phyloP scores from a whole-genome alignment of 306 rosid species.

The Acmispon strigosus region DNA sequence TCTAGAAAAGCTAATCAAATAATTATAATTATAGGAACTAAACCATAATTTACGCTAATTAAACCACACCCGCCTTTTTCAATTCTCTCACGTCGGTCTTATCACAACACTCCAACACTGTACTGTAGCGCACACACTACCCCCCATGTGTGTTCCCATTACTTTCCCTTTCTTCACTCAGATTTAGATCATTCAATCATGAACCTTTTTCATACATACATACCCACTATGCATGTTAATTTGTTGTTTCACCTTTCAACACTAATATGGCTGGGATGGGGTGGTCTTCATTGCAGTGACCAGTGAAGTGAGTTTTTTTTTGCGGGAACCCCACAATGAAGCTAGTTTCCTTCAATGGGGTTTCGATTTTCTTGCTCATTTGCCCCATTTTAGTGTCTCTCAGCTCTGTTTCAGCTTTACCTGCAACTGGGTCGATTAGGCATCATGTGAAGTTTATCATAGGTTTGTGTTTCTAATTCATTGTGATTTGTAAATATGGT shows the following conservation, averaged over 20 bases:
- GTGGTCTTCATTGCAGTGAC: constrained; percentile 2
- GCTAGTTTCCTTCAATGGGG: constrained; percentile 24
- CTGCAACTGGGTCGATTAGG: constrained; percentile 23
- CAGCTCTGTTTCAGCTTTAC: constrained; percentile 47
- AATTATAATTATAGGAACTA: background rate
- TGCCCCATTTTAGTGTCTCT: constrained; percentile 30
- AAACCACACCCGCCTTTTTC: constrained; percentile 51
- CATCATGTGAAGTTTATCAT: constrained; percentile 31
- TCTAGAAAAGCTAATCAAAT: too few species aligned
- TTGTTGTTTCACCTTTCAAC: background rate
- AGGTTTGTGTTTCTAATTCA: constrained; percentile 46
- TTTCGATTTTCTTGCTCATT: constrained; percentile 23
- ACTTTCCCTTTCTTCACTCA: background rate
- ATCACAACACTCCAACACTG: background rate
- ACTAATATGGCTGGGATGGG: constrained; percentile 45
- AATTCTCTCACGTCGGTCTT: constrained; percentile 15
- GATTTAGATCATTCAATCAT: background rate
- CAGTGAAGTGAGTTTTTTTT: constrained; percentile 18
- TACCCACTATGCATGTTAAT: background rate
- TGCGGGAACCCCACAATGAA: constrained; percentile 29
- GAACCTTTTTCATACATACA: background rate
- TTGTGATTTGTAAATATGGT: background rate
- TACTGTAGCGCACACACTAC: background rate
- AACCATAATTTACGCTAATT: background rate
- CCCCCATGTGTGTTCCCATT: constrained; percentile 36